Base-by-base conservation (phyloP, 352 stramenopile species). In the Saprolegnia diclina region DNA sequence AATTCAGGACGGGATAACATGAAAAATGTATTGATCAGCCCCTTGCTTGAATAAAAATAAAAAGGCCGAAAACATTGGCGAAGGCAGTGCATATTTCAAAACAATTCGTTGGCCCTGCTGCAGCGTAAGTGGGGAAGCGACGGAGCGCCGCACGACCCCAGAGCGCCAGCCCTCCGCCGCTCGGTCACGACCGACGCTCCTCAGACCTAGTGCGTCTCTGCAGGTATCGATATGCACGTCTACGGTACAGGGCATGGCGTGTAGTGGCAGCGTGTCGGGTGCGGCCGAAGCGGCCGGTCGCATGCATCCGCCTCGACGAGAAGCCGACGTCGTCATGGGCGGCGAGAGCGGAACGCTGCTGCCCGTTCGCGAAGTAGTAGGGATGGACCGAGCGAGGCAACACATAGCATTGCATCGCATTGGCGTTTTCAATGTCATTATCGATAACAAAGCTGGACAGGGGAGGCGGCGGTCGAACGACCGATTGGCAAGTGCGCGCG, bases 381-480 rank as follows among this genome's bases (percentile, higher is more conserved):
- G 53, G 64, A 11, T 38, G 55, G 35, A 67, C 56, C n/a, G n/a
- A 42, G 19, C 65, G 59, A 14, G 65, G 70, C 65, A 29, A 74
- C 18, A 45, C 56, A 59, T 72, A 74, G 10, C 42, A 9, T 10
- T 50, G 64, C 52, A 72, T 62, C 1, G 48, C 45, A 46, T 74
- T 18, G 11, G 48, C 54, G 67, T 71, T 46, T 38, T 73, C 73
- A 3, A 65, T 55, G 5, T 44, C 69, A 24, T 75, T 59, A 63
- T 75, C 53, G 19, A 73, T 56, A 55, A 69, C 71, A 16, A 73
- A 73, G 24, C 57, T 73, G 54, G 7, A 71, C 54, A 14, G 65
- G 65, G n/a, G n/a, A 73, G 45, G 14, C 53, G 22, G 1, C 37
- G 24, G 3, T 61, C 29, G 26, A 37, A 61, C 0, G 18, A 14